phyloP scores from a whole-genome alignment of 495 filamentous ascomycete genomes.

The Podospora pseudopauciseta region DNA sequence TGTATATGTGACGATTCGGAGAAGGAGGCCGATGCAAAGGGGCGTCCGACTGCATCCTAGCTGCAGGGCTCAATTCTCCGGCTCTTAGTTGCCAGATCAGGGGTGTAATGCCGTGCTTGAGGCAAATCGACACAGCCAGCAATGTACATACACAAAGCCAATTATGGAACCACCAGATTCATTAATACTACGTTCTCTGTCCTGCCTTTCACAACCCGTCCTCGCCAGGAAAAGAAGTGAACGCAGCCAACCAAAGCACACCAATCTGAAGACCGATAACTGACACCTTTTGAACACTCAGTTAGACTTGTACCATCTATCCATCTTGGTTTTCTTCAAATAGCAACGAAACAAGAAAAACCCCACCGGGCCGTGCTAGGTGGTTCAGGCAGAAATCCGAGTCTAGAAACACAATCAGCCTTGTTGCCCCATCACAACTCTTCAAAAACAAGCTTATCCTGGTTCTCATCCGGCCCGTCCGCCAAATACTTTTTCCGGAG shows the following conservation, averaged over 20 bases:
- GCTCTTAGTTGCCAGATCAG: too few relatives aligned
- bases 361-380: too few relatives aligned
- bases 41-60: too few relatives aligned
- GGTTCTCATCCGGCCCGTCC: constrained; percentile 13
- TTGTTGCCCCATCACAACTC: not conserved
- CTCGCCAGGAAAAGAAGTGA: not conserved
- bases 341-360: not conserved
- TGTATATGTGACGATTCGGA: too few relatives aligned
- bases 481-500: not conserved
- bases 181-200: not conserved
- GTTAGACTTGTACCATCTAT: not conserved
- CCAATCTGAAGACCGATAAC: not conserved
- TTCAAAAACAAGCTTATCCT: constrained; percentile 18
- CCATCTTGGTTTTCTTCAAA: not conserved
- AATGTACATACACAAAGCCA: not conserved
- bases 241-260: not conserved
- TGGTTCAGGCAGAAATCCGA: not conserved
- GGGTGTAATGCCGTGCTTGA: not conserved
- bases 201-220: not conserved
- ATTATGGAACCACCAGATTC: not conserved
- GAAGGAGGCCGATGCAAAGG: not conserved
- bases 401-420: constrained; percentile 3
- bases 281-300: not conserved
- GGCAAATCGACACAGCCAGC: not conserved
- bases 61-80: too few relatives aligned